Conservation (phyloP, 768 basidiomycete genomes). For the Mycena belliarum region DNA sequence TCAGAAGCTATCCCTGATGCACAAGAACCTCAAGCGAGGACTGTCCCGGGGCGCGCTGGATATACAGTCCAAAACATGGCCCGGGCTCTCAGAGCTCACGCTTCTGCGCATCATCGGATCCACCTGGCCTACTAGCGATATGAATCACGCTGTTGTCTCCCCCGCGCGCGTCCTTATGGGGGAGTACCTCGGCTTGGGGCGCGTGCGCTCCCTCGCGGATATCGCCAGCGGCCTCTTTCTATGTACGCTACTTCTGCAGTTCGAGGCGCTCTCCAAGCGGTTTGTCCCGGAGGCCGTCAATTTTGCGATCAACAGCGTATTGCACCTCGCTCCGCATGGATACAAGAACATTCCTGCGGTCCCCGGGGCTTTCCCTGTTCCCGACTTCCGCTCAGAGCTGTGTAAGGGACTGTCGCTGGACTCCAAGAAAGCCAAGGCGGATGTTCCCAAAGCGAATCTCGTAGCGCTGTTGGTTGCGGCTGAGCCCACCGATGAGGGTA, state of each 20-base stretch:
- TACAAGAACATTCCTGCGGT: constrained; percentile 47
- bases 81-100: constrained; percentile 77
- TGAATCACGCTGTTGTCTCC: constrained; percentile 86
- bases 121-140: constrained; percentile 93
- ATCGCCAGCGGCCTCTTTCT: constrained; percentile 87
- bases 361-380: constrained; percentile 72
- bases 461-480: constrained; percentile 38
- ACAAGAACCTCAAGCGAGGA: constrained; percentile 89
- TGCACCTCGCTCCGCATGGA: constrained; percentile 71
- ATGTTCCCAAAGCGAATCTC: constrained; percentile 49
- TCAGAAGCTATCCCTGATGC: constrained; percentile 84
- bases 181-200: constrained; percentile 83
- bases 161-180: constrained; percentile 88
- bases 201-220: constrained; percentile 75
- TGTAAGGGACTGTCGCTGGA: constrained; percentile 44
- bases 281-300: constrained; percentile 88
- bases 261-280: constrained; percentile 81
- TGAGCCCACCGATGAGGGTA: constrained; percentile 57
- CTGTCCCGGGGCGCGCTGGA: constrained; percentile 67
- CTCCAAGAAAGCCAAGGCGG: constrained; percentile 35
- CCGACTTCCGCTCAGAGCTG: constrained; percentile 60
- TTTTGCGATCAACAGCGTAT: constrained; percentile 70
- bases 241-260: constrained; percentile 82
- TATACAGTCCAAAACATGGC: constrained; percentile 79
- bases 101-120: constrained; percentile 79